Evolutionary conservation across 108 stramenopile genomes (phyloP), one percentile per base, ranked within the genome.

Genomic region (Conticribra weissflogii): DNA sequence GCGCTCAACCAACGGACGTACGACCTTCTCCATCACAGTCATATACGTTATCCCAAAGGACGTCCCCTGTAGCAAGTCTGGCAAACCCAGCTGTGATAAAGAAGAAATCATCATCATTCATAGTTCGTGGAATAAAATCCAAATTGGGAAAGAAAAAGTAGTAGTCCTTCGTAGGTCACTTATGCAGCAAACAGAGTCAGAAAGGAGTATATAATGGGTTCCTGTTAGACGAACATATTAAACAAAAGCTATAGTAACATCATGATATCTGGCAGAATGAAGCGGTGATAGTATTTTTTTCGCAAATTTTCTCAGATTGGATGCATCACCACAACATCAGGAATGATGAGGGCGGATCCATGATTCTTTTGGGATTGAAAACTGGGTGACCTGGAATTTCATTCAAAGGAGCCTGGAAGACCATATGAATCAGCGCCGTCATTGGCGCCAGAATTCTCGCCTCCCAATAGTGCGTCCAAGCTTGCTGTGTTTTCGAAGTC

Each of bases 401-500:
- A 77, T 44, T 70, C 68, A 29, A 77, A 77, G 27, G 68, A 59
- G 4, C 76, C 76, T 25, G 68, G 68, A 14, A 64, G 1, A 47
- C 51, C 76, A 52, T 69, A 69, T 2, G 59, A 33, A 24, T 69
- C 62, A 8, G 47, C 17, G 47, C 46, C 29, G 15, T 69, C 63
- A 5, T 63, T 44, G 16, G 14, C 30, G 27, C 46, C 64, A 59
- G 59, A 19, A 31, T 48, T n/a, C n/a, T n/a, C 77, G 15, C 22
- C 44, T 23, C 28, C 44, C 3, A 54, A 60, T 28, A 66, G 19
- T 21, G 62, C 55, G 50, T 72, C 63, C 25, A 78, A 60, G 21
- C 54, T 70, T 18, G 48, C 47, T 17, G 77, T 62, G 66, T 61
- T 78, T 56, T 60, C 44, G 9, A 52, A 28, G 1, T 63, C 51